Evolutionary conservation across 345 rosid genomes (phyloP).

Genomic region (Salix suchowensis): DNA sequence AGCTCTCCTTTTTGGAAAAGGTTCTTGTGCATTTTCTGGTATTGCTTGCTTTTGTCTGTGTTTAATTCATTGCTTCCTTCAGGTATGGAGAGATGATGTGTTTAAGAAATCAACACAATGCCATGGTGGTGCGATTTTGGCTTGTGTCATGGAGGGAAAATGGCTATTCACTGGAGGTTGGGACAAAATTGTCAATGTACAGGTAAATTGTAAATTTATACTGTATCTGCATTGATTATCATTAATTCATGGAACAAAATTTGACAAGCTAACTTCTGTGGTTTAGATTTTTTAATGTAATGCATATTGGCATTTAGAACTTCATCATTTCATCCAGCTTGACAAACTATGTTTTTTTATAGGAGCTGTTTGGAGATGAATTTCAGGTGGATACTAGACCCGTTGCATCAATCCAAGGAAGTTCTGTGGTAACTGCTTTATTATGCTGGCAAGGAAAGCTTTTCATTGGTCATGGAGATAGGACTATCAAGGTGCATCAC

Average conservation of each 20-base stretch:
- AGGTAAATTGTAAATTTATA: constrained; percentile 36
- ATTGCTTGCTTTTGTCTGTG: not conserved
- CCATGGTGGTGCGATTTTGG: constrained; percentile 63
- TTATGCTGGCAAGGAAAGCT: constrained; percentile 73
- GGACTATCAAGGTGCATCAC: constrained; percentile 50
- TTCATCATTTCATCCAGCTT: constrained; percentile 5
- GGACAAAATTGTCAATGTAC: constrained; percentile 68
- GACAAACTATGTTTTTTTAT: constrained; percentile 7
- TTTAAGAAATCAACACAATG: constrained; percentile 45
- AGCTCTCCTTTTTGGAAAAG: too few relatives aligned
- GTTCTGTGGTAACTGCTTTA: constrained; percentile 63
- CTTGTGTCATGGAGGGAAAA: constrained; percentile 48
- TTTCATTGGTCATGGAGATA: constrained; percentile 69
- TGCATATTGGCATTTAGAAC: not conserved
- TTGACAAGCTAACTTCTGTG: not conserved
- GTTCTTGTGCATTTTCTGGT: not conserved
- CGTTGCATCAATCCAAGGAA: constrained; percentile 64
- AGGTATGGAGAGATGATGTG: constrained; percentile 78
- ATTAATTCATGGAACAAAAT: not conserved
- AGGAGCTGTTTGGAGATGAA: constrained; percentile 79
- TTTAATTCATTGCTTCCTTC: constrained; percentile 4
- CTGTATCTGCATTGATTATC: not conserved
- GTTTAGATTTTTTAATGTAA: not conserved
- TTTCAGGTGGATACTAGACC: constrained; percentile 43
- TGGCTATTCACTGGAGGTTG: constrained; percentile 80